Percentiles rank a stretch among this genome's conserved stretches.
Evolutionary conservation across 371 early-diverging fungal genomes (phyloP).

Genomic region (Chytridium lagenaria): DNA sequence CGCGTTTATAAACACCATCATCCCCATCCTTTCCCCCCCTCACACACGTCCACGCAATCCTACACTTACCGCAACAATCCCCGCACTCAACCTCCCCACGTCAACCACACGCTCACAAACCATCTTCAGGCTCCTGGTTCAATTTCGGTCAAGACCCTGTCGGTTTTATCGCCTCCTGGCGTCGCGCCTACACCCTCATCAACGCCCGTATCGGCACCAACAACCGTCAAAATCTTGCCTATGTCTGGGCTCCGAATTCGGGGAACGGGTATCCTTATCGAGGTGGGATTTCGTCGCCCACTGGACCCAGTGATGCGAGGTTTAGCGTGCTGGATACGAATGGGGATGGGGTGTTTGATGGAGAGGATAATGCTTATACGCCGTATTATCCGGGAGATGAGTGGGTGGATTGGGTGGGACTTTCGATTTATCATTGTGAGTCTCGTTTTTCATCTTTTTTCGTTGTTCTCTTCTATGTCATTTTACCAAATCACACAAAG

Average conservation of each 20-base stretch:
- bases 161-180: constrained; percentile 32
- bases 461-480: no score
- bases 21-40: no score
- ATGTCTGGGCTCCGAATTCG: constrained; percentile 52
- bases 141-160: constrained; percentile 39
- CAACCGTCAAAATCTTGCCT: constrained; percentile 33
- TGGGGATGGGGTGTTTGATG: constrained; percentile 31
- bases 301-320: constrained; percentile 17
- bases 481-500: no score
- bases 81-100: no score
- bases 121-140: constrained; percentile 35
- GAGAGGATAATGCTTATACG: constrained; percentile 43
- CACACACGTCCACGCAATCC: no score
- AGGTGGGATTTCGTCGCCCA: not conserved
- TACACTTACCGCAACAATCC: no score
- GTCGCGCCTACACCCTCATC: constrained; percentile 18
- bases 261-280: constrained; percentile 41
- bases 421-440: constrained; percentile 33
- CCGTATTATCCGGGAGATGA: constrained; percentile 45
- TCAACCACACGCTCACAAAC: no score
- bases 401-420: constrained; percentile 48
- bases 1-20: no score
- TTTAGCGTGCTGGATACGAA: constrained; percentile 49
- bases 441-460: no score
- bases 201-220: constrained; percentile 21